phyloP scores from a whole-genome alignment of 1,139 yeast genomes.

The Candida labiduridarum region DNA sequence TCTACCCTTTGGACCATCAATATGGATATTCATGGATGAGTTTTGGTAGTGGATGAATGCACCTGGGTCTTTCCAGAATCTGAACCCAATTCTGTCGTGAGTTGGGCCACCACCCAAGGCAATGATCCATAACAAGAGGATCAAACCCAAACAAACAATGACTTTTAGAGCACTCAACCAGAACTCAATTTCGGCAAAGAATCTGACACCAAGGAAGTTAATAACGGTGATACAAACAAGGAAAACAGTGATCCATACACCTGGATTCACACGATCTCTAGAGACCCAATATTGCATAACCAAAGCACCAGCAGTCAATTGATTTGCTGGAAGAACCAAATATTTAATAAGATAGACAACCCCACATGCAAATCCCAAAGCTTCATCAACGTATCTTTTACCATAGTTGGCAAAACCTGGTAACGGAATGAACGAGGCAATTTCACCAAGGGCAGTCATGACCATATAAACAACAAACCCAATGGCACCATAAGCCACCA shows the following conservation, averaged over 20 bases:
- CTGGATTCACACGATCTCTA: constrained; percentile 51
- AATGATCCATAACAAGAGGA: constrained; percentile 48
- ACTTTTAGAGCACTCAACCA: constrained; percentile 65
- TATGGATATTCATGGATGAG: constrained; percentile 23
- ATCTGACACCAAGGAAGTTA: constrained; percentile 62
- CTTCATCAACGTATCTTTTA: constrained; percentile 66
- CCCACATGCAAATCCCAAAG: constrained; percentile 77
- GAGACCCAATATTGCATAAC: constrained; percentile 65
- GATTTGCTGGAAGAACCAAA: constrained; percentile 68
- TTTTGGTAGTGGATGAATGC: constrained; percentile 55
- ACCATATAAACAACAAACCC: constrained; percentile 69
- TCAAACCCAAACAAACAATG: constrained; percentile 56
- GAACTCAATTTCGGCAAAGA: constrained; percentile 71
- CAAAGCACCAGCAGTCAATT: constrained; percentile 58
- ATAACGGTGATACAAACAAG: constrained; percentile 48
- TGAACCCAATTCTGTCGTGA: constrained; percentile 64
- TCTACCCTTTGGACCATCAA: constrained; percentile 32
- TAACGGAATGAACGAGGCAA: constrained; percentile 72
- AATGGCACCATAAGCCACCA: constrained; percentile 61
- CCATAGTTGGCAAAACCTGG: constrained; percentile 77
- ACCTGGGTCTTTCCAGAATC: constrained; percentile 67
- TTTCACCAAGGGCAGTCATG: constrained; percentile 73
- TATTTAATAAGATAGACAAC: constrained; percentile 61
- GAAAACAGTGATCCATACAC: constrained; percentile 61
- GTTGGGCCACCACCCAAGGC: constrained; percentile 64